Evolutionary conservation across 1,139 yeast genomes (phyloP), one percentile per base, ranked within the genome.

Genomic region (Yamadazyma sp.): DNA sequence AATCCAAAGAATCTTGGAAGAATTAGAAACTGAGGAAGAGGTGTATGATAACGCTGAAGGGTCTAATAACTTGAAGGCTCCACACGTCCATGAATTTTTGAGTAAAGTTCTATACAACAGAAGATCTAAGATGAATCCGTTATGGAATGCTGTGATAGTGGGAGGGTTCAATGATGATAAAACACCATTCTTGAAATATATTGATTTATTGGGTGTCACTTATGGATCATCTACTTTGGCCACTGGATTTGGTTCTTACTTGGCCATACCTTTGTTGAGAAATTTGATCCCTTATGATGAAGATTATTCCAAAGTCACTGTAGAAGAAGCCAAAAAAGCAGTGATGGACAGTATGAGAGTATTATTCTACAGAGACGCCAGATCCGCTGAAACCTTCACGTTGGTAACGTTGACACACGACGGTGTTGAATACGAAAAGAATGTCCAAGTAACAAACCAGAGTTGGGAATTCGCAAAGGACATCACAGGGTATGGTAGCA

Each of bases 171-270:
- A 83, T 58, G 83, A 81, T 44, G 83, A 79, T 45, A 57, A 63
- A 30, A 77, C 77, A 32, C 84, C 87, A 38, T 87, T 86, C 55
- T 73, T 92, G 55, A 82, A 83, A 50, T 91, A 87, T 58, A 95
- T 89, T 35, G 97, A 94, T 61, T 72, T 94, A 47, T 75, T 89
- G 43, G 99, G 99, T 34, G 96, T 91, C 16, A 79, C 95, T 0
- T 94, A 87, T 62, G 77, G 87, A 7, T 77, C 98, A 0, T 95
- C 96, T 25, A 76, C 95, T 3, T 69, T 94, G 46, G 96, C 98
- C 36, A 91, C 98, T 2, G 99, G 99, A 1, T 92, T 91, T 62
- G 99, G 98, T 42, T 84, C 95, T 10, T 92, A 94, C 62, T 73
- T 94, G 62, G 98, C 98, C 3, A 68, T 89, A 33, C 99, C 99